Percentiles rank a stretch among this genome's conserved stretches.
phyloP scores from a whole-genome alignment of 495 filamentous ascomycete species.

The Penicilliopsis zonata region DNA sequence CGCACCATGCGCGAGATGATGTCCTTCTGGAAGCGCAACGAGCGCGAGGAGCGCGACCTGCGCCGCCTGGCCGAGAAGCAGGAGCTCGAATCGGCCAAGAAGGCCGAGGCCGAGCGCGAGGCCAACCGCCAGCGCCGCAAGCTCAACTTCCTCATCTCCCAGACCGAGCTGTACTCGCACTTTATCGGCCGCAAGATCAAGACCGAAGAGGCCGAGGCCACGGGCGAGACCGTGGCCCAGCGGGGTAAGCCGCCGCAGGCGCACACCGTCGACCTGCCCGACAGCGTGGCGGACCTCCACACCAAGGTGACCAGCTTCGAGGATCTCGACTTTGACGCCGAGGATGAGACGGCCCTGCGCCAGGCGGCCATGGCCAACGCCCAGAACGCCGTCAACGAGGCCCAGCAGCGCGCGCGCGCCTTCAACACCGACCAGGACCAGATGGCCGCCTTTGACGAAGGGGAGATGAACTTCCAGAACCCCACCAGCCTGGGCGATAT shows the following conservation, averaged over 20 bases:
- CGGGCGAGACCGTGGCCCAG: slow-evolving; percentile 52
- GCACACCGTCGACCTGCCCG: slow-evolving; percentile 42
- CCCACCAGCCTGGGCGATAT: slow-evolving; percentile 88
- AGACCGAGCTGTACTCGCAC: slow-evolving; percentile 97
- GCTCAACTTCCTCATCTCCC: slow-evolving; percentile 98
- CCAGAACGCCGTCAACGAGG: slow-evolving; percentile 90
- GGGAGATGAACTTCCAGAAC: slow-evolving; percentile 99
- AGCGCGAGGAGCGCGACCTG: slow-evolving; percentile 90
- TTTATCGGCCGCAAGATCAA: slow-evolving; percentile 99
- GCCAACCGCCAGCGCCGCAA: slow-evolving; percentile 95
- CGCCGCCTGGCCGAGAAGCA: slow-evolving; percentile 90
- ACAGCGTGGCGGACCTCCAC: slow-evolving; percentile 42
- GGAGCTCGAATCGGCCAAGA: slow-evolving; percentile 92
- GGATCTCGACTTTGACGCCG: slow-evolving; percentile 88
- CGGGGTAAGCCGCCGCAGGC: slow-evolving; percentile 31
- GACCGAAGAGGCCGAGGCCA: slow-evolving; percentile 84
- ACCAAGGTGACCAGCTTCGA: slow-evolving; percentile 84
- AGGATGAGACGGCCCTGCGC: slow-evolving; percentile 72
- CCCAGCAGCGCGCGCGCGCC: slow-evolving; percentile 78
- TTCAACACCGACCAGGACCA: slow-evolving; percentile 65
- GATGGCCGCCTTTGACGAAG: slow-evolving; percentile 49
- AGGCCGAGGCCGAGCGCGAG: slow-evolving; percentile 92
- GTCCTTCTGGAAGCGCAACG: slow-evolving; percentile 98
- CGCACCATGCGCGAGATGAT: slow-evolving; percentile 99
- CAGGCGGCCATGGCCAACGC: slow-evolving; percentile 90